Evolutionary conservation across 441 rosid genomes (phyloP).

Genomic region (Breynia disticha): DNA sequence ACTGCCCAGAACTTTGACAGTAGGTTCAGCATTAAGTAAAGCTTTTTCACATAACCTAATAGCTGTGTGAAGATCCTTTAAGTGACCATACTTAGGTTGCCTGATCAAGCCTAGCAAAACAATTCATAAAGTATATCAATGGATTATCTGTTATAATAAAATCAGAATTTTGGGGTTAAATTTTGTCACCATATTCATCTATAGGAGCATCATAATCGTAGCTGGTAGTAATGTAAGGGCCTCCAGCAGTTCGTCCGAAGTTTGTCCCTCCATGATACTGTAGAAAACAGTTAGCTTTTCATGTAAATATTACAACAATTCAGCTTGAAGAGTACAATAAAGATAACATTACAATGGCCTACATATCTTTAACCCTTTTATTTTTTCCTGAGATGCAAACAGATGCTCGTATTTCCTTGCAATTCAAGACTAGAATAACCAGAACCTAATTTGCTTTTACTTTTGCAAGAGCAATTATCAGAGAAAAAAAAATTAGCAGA

Average conservation of each 20-base stretch:
- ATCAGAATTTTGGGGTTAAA: not conserved
- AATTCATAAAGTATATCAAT: not conserved
- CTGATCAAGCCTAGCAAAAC: slow-evolving; percentile 53
- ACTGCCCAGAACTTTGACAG: slow-evolving; percentile 45
- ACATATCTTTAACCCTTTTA: slow-evolving; percentile 2
- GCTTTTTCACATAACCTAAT: slow-evolving; percentile 68
- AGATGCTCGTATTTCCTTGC: slow-evolving; percentile 9
- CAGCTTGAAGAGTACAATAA: no score
- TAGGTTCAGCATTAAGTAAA: slow-evolving; percentile 58
- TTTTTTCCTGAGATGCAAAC: slow-evolving; percentile 14
- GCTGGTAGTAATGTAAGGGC: slow-evolving; percentile 89
- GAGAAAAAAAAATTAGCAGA: not conserved
- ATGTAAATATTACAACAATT: not conserved
- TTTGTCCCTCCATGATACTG: slow-evolving; percentile 98
- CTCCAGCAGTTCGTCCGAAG: slow-evolving; percentile 94
- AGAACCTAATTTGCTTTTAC: slow-evolving; percentile 5
- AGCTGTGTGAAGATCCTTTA: slow-evolving; percentile 66
- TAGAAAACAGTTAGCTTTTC: slow-evolving; percentile 9
- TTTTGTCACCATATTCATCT: slow-evolving; percentile 75
- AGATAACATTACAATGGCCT: no score
- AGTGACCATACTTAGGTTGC: slow-evolving; percentile 81
- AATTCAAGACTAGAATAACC: slow-evolving; percentile 19
- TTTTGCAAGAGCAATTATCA: not conserved
- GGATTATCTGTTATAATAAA: not conserved
- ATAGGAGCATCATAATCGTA: slow-evolving; percentile 96